These are phyloP conservation scores for Solanum pimpinellifolium DNA, from an alignment of 257 asterid genomes.

Conservation along the genomic window DNA sequence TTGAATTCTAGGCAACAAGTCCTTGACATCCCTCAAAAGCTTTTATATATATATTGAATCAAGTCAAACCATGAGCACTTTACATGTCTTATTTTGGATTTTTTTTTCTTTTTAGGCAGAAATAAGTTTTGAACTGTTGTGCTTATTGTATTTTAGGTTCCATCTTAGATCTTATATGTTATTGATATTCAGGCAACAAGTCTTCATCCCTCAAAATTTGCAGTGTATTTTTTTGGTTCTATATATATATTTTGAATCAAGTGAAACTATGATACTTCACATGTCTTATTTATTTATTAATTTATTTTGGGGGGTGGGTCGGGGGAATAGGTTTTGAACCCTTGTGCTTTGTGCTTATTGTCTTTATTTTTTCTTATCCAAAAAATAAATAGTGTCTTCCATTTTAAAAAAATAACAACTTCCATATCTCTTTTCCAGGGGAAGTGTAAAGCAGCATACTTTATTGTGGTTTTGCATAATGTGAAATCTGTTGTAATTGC, in stretches of 20 bases:
- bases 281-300: not conserved
- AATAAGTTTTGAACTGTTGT: not conserved
- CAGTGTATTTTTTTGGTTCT: not conserved
- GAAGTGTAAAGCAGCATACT: slow-evolving; percentile 22
- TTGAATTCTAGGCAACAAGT: not conserved
- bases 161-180: not conserved
- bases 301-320: not conserved
- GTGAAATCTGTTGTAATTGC: slow-evolving; percentile 19
- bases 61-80: not conserved
- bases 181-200: not conserved
- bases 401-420: not conserved
- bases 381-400: not conserved
- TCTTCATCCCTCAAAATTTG: not conserved
- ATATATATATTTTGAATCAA: not conserved
- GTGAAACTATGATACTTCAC: not conserved
- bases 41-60: not conserved
- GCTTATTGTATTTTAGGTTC: not conserved
- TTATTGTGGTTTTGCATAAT: slow-evolving; percentile 14
- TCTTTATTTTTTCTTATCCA: not conserved
- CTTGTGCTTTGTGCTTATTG: not conserved
- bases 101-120: not conserved
- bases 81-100: not conserved
- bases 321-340: not conserved
- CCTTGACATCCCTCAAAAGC: not conserved
- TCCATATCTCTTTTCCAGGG: slow-evolving; percentile 4